phyloP scores from a whole-genome alignment of 1,139 yeast species.

The Geotrichum citri-aurantii region DNA sequence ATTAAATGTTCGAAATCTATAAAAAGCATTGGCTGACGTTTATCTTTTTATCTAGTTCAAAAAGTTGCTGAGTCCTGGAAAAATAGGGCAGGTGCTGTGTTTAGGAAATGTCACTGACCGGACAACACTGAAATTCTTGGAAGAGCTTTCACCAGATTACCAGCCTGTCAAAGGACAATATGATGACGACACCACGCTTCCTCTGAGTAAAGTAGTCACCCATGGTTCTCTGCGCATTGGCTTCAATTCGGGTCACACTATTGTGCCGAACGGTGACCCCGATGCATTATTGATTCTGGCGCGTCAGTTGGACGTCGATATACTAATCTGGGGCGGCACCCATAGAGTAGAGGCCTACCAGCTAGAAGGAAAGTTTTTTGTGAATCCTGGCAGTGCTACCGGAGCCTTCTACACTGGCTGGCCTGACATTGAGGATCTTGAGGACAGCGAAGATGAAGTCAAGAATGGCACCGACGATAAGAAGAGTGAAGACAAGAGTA shows the following conservation, averaged over 20 bases:
- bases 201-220: constrained; percentile 58
- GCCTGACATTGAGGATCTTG: constrained; percentile 38
- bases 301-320: constrained; percentile 86
- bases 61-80: constrained; percentile 71
- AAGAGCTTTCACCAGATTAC: constrained; percentile 63
- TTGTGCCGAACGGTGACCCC: constrained; percentile 84
- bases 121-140: constrained; percentile 57
- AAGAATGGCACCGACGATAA: constrained; percentile 21
- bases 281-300: constrained; percentile 77
- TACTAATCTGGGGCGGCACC: constrained; percentile 94
- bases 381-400: constrained; percentile 94
- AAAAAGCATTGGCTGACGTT: background rate
- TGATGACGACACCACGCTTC: constrained; percentile 44
- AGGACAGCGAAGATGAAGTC: constrained; percentile 23
- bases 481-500: constrained; percentile 16
- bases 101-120: constrained; percentile 77
- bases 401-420: constrained; percentile 70
- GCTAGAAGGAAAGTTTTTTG: constrained; percentile 83
- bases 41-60: constrained; percentile 46
- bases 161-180: constrained; percentile 78
- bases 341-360: constrained; percentile 91
- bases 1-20: background rate
- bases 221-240: constrained; percentile 77
- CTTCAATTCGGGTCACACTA: constrained; percentile 74
- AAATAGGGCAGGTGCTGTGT: constrained; percentile 78